Conservation (phyloP, 176 grass and related monocot species). For the Lolium multiflorum region DNA sequence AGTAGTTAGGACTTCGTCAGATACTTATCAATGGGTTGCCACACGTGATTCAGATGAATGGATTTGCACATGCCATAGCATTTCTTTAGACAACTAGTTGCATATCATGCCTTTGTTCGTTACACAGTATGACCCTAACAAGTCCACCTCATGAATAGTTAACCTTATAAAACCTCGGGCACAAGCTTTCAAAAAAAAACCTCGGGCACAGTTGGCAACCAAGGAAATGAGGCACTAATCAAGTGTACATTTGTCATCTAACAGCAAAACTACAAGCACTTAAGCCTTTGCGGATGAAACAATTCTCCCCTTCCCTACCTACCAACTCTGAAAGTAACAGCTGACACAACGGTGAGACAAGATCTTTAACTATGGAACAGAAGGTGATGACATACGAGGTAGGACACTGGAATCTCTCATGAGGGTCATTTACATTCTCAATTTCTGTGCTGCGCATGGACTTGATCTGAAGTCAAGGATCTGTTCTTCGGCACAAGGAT, state of each 20-base stretch:
- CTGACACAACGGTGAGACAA: conserved; percentile 5
- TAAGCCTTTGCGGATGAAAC: not conserved
- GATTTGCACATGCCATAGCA: not conserved
- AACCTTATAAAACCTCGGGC: conserved; percentile 2
- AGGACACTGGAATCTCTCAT: conserved; percentile 4
- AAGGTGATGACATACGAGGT: not conserved
- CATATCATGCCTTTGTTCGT: conserved; percentile 7
- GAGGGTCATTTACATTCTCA: conserved; percentile 49
- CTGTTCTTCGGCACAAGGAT: conserved; percentile 47
- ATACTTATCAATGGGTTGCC: conserved; percentile 9
- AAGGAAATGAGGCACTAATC: conserved; percentile 24
- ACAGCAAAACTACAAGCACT: conserved; percentile 41
- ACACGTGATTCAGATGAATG: conserved; percentile 21
- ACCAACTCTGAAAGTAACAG: conserved; percentile 12
- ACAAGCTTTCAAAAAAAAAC: no score
- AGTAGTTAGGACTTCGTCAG: not conserved
- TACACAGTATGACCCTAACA: conserved; percentile 11
- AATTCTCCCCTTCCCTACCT: conserved; percentile 7
- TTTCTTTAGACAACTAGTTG: not conserved
- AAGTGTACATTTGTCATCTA: conserved; percentile 32
- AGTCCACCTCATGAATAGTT: conserved; percentile 40
- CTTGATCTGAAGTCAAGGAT: conserved; percentile 40
- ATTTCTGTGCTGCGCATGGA: conserved; percentile 14
- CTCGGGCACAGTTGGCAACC: conserved; percentile 20
- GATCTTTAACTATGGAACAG: conserved; percentile 6